Evolutionary conservation across 768 basidiomycete genomes (phyloP).

Genomic region (Boletus barrowsii): DNA sequence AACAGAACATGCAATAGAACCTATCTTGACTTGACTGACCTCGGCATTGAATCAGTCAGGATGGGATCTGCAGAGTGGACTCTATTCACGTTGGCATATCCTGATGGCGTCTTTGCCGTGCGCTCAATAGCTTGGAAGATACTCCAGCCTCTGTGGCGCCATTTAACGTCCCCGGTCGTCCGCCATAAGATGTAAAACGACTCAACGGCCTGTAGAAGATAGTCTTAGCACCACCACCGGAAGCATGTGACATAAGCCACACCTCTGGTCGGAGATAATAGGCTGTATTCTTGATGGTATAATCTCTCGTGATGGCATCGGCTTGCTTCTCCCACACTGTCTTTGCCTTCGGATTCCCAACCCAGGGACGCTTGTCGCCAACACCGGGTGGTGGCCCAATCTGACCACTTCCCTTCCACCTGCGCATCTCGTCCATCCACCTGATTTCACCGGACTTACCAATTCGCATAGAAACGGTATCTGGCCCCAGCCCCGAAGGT

Average conservation of each 20-base stretch:
- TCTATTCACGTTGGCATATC: conserved; percentile 57
- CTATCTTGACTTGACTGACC: conserved; percentile 40
- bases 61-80: conserved; percentile 44
- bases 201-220: conserved; percentile 56
- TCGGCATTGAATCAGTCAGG: conserved; percentile 66
- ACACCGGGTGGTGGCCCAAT: conserved; percentile 53
- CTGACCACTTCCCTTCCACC: conserved; percentile 48
- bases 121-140: conserved; percentile 67
- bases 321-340: conserved; percentile 18
- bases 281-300: conserved; percentile 39
- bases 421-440: conserved; percentile 36
- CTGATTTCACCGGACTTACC: conserved; percentile 21
- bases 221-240: neutral
- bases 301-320: conserved; percentile 46
- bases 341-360: conserved; percentile 21
- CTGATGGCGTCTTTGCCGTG: conserved; percentile 52
- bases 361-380: conserved; percentile 34
- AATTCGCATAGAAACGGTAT: conserved; percentile 42
- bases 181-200: conserved; percentile 71
- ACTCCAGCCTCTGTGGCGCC: conserved; percentile 70
- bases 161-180: conserved; percentile 60
- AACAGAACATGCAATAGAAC: neutral
- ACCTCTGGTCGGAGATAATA: conserved; percentile 76
- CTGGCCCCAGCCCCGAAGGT: conserved; percentile 65
- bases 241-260: conserved; percentile 10